These are phyloP conservation scores for Fusarium decemcellulare DNA, from an alignment of 2,329 filamentous ascomycete species.

Conservation along the genomic window DNA sequence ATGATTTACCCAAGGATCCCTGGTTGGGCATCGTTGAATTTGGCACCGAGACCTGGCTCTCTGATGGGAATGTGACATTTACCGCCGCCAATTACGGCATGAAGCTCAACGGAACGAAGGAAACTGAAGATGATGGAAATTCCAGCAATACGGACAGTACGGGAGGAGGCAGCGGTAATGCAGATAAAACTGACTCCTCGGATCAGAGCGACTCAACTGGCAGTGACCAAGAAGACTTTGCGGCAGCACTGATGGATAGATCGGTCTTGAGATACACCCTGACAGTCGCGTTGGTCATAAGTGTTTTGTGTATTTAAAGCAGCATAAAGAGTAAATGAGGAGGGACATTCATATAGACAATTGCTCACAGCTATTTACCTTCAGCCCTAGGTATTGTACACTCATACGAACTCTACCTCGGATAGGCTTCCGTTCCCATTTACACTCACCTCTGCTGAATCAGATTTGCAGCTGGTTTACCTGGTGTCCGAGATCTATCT, in stretches of 20 bases:
- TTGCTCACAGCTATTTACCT: no score
- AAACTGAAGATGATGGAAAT: background rate
- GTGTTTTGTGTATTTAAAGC: background rate
- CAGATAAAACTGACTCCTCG: background rate
- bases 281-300: conserved; percentile 14
- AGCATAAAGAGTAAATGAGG: no score
- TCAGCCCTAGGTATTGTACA: no score
- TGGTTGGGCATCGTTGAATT: conserved; percentile 43
- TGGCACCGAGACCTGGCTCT: conserved; percentile 45
- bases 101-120: conserved; percentile 23
- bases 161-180: background rate
- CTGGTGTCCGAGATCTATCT: no score
- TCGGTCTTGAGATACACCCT: conserved; percentile 28
- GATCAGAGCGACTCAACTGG: background rate
- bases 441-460: no score
- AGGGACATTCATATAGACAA: no score
- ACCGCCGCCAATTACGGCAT: conserved; percentile 45
- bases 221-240: conserved; percentile 30
- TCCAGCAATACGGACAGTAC: background rate
- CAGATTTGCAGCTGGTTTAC: no score
- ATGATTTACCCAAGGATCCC: conserved; percentile 41
- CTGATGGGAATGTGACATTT: conserved; percentile 43
- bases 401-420: no score
- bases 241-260: background rate
- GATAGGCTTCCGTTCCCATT: no score